Conservation (phyloP, 1,284 basidiomycete species). For the Phaffia rhodozyma region DNA sequence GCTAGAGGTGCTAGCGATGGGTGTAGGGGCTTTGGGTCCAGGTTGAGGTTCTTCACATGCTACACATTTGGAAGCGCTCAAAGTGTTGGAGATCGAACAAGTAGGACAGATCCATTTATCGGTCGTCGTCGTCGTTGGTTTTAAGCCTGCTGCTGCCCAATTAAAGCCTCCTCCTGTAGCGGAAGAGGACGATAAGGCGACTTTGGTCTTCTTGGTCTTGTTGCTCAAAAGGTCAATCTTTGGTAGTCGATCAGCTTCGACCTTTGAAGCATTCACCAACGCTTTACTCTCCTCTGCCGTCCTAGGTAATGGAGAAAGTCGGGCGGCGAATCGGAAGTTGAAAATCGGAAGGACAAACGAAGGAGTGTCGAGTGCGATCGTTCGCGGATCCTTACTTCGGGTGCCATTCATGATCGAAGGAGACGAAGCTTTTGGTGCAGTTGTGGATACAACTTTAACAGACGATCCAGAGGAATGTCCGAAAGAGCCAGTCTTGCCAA, state of each 20-base stretch:
- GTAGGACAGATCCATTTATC: constrained; percentile 9
- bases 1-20: not conserved
- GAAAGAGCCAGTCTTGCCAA: not conserved
- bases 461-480: not conserved
- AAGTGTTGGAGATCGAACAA: not conserved
- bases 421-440: not conserved
- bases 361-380: not conserved
- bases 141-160: constrained; percentile 12
- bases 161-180: constrained; percentile 7
- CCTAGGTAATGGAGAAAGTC: constrained; percentile 5
- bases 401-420: not conserved
- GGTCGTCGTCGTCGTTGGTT: not conserved
- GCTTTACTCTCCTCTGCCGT: not conserved
- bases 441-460: not conserved
- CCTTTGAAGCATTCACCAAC: not conserved
- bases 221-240: no score
- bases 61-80: constrained; percentile 1
- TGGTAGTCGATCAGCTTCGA: not conserved
- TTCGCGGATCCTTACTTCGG: not conserved
- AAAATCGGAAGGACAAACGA: constrained; percentile 10
- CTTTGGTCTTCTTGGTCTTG: no score
- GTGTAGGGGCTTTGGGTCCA: not conserved
- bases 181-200: not conserved
- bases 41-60: constrained; percentile 16
- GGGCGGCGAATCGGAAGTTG: constrained; percentile 10